Conservation (phyloP, 768 basidiomycete species). For the Strobilomyces echinocephalus region DNA sequence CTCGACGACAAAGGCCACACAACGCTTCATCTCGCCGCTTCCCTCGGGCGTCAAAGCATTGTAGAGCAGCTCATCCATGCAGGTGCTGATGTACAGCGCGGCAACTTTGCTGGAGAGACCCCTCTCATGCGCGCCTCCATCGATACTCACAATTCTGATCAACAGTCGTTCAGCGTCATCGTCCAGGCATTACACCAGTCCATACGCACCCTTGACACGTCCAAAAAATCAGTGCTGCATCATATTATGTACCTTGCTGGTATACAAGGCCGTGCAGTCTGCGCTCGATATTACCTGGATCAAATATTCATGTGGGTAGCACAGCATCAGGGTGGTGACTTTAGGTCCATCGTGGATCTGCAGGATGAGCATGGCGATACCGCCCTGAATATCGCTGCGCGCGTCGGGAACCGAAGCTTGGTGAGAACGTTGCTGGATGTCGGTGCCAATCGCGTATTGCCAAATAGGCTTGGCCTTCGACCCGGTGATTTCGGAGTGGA, state of each 20-base stretch:
- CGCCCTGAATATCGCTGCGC: slow-evolving; percentile 89
- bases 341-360: slow-evolving; percentile 77
- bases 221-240: slow-evolving; percentile 82
- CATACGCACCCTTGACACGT: slow-evolving; percentile 84
- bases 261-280: slow-evolving; percentile 77
- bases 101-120: slow-evolving; percentile 93
- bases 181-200: slow-evolving; percentile 63
- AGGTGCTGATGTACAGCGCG: slow-evolving; percentile 86
- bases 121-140: slow-evolving; percentile 89
- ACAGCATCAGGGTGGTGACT: slow-evolving; percentile 69
- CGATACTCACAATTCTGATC: slow-evolving; percentile 80
- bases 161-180: slow-evolving; percentile 65
- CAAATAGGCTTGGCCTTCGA: slow-evolving; percentile 90
- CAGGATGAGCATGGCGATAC: slow-evolving; percentile 97
- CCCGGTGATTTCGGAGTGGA: slow-evolving; percentile 96
- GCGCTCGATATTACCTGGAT: slow-evolving; percentile 89
- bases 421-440: slow-evolving; percentile 86
- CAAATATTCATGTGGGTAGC: slow-evolving; percentile 85
- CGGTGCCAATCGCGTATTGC: slow-evolving; percentile 82
- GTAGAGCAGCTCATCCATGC: slow-evolving; percentile 65
- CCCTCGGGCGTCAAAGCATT: slow-evolving; percentile 66
- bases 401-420: slow-evolving; percentile 85
- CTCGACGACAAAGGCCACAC: slow-evolving; percentile 95
- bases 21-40: slow-evolving; percentile 88
- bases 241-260: slow-evolving; percentile 90